Percentiles rank a stretch among this genome's conserved stretches.
Conservation (phyloP, 1,284 basidiomycete genomes). For the Cryptococcus amylolentus region DNA sequence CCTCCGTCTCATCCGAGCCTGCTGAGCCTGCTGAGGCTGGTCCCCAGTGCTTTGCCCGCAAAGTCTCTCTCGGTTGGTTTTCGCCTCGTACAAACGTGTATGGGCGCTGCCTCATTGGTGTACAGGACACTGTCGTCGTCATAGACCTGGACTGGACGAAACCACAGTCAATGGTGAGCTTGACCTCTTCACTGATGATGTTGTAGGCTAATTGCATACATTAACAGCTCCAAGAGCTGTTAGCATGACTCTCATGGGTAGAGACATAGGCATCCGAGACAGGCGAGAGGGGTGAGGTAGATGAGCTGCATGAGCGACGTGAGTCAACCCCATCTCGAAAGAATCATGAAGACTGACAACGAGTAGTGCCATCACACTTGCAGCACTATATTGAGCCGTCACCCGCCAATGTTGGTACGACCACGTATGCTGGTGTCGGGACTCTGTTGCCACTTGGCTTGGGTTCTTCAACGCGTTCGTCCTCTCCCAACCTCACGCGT, state of each 20-base stretch:
- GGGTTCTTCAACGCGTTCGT: constrained; percentile 63
- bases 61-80: no score
- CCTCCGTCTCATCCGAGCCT: no score
- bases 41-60: no score
- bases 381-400: constrained; percentile 86
- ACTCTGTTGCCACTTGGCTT: constrained; percentile 69
- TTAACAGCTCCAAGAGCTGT: no score
- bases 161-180: no score
- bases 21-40: no score
- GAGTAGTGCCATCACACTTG: constrained; percentile 74
- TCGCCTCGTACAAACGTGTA: no score
- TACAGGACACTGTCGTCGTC: no score
- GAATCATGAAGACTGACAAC: neutral
- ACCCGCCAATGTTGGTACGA: constrained; percentile 48
- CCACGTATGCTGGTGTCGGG: constrained; percentile 46
- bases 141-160: no score
- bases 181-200: no score
- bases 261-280: constrained; percentile 62
- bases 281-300: constrained; percentile 53
- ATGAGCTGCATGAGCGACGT: constrained; percentile 82
- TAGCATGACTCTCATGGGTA: constrained; percentile 79
- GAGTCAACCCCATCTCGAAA: constrained; percentile 44
- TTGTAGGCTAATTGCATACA: no score
- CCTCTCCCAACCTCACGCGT: neutral
- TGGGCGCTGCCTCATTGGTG: no score